Conservation (phyloP, 176 grass and related monocot genomes). For the Rhynchospora breviuscula region DNA sequence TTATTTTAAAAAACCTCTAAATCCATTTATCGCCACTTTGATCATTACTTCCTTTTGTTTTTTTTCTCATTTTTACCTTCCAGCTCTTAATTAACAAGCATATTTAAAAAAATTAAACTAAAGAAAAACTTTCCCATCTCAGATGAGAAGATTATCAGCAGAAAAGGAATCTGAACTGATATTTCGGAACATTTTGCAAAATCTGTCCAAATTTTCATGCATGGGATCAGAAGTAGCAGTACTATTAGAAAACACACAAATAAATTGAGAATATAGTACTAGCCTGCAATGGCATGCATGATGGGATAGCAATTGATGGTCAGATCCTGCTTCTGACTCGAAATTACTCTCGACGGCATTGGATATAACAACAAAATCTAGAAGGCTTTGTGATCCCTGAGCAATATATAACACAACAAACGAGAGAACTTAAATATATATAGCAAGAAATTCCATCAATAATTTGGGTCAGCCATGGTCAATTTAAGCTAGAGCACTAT, state of each 20-base stretch:
- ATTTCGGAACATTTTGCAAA: neutral
- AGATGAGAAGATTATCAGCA: neutral
- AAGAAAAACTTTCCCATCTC: neutral
- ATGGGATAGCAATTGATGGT: slow-evolving; percentile 44
- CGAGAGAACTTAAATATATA: slow-evolving; percentile 13
- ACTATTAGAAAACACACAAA: neutral
- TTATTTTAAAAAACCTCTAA: no score
- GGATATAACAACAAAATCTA: slow-evolving; percentile 91
- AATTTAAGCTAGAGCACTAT: neutral
- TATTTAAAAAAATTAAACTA: neutral
- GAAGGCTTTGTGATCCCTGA: slow-evolving; percentile 55
- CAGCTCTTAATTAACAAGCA: neutral
- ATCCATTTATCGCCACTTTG: no score
- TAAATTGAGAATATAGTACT: slow-evolving; percentile 37
- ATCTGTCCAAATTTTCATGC: neutral
- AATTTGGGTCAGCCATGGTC: neutral
- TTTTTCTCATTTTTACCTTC: neutral
- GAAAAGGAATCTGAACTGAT: neutral
- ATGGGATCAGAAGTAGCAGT: neutral
- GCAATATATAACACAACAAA: slow-evolving; percentile 10
- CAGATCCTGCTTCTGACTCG: slow-evolving; percentile 27
- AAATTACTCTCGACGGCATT: slow-evolving; percentile 40
- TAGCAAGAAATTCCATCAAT: neutral
- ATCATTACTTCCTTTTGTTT: neutral
- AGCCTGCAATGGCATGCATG: slow-evolving; percentile 88